A percentile compares a stretch with the other conserved stretches of the same genome.
Evolutionary conservation across 2,329 filamentous ascomycete genomes (phyloP).

Genomic region (Bipolaris oryzae): DNA sequence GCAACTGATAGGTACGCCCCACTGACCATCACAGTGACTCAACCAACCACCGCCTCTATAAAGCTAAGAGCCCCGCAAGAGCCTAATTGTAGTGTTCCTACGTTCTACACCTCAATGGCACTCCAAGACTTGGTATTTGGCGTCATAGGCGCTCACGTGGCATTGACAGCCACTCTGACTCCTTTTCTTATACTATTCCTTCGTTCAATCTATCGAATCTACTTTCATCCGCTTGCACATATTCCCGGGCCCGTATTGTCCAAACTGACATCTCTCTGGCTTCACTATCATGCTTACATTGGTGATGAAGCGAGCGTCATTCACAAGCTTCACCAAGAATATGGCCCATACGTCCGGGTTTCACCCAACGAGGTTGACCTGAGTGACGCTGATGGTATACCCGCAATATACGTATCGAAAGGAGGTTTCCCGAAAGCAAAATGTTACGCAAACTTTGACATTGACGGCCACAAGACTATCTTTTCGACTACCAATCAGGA

Average conservation of each 20-base stretch:
- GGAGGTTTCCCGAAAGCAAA: slow-evolving; percentile 61
- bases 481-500: slow-evolving; percentile 56
- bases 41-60: slow-evolving; percentile 14
- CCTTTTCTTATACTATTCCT: slow-evolving; percentile 17
- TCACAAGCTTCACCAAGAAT: slow-evolving; percentile 27
- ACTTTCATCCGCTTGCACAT: slow-evolving; percentile 30
- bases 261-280: slow-evolving; percentile 34
- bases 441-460: slow-evolving; percentile 63
- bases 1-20: slow-evolving; percentile 16
- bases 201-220: slow-evolving; percentile 30
- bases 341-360: slow-evolving; percentile 34
- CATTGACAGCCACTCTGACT: slow-evolving; percentile 1
- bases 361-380: slow-evolving; percentile 38
- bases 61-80: slow-evolving; percentile 1
- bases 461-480: slow-evolving; percentile 61
- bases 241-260: slow-evolving; percentile 33
- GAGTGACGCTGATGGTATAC: slow-evolving; percentile 48
- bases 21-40: slow-evolving; percentile 16
- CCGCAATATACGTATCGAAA: slow-evolving; percentile 58
- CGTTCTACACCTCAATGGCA: slow-evolving; percentile 10
- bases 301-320: slow-evolving; percentile 34
- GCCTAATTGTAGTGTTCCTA: neutral
- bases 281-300: slow-evolving; percentile 37
- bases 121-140: slow-evolving; percentile 8
- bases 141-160: slow-evolving; percentile 7